Base-by-base conservation (phyloP, 768 basidiomycete species). In the Hericium rajendrae region DNA sequence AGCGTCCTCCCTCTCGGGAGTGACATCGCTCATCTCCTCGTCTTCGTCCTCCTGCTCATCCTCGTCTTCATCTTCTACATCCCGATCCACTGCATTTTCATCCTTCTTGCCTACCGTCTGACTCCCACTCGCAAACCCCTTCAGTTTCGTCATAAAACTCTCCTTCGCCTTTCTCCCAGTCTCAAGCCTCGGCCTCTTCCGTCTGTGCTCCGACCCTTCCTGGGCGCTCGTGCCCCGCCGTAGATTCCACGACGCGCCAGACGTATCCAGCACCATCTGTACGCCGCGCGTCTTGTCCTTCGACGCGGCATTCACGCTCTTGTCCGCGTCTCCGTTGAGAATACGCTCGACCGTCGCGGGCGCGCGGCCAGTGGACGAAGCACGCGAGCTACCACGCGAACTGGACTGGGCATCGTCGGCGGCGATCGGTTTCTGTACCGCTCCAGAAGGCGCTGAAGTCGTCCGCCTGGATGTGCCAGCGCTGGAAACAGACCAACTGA, bases 71-170 rank as follows among this genome's bases (percentile, higher is more conserved):
- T 63, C 66, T 43, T 57, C 60, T 43, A 16, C 62, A 16, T 58
- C 65, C 26, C 24, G 20, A 2, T 4, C 26, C 22, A 37, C 4
- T 3, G 41, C 41, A 46, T 2, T 20, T 4, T 16, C 24, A 28
- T 9, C 49, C 49, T 50, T 32, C 28, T 4, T 8, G 12, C 49
- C 24, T 24, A 28, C 49, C 6, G 49, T 11, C 49, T 22, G 76
- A 40, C 81, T 82, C 38, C 66, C 66, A 60, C 81, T 73, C 11
- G 83, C 77, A 70, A 84, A 88, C 11, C 70, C 76, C 48, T 70
- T 74, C 57, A 90, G 64, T 53, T 68, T 76, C 53, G 69, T 73
- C 55, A n/a, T 46, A n/a, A 46, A 46, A 11, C 16, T 46, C 43
- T 46, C 43, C 43, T 20, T 46, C 43, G 43, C 43, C 43, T 20